phyloP scores from a whole-genome alignment of 208 protist species.

The Perkinsela sp. region DNA sequence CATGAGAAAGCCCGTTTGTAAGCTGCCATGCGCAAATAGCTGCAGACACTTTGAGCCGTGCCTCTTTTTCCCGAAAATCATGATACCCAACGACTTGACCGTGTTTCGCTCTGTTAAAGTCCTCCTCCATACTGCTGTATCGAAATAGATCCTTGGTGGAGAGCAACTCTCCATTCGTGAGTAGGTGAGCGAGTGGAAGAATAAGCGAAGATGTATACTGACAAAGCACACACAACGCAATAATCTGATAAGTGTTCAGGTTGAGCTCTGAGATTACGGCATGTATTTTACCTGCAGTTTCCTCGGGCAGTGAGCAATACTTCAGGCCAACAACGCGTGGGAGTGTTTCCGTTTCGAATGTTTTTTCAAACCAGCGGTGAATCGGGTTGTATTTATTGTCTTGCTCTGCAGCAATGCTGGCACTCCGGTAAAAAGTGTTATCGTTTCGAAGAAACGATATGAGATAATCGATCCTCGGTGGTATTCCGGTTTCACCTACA shows the following conservation, averaged over 20 bases:
- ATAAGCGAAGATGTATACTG: conserved; percentile 67
- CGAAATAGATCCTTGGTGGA: conserved; percentile 28
- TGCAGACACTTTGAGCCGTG: conserved; percentile 48
- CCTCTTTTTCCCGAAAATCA: conserved; percentile 59
- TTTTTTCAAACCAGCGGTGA: conserved; percentile 25
- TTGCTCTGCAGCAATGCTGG: conserved; percentile 30
- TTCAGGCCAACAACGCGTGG: conserved; percentile 52
- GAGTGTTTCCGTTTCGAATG: conserved; percentile 25
- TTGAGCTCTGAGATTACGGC: conserved; percentile 28
- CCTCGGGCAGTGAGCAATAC: conserved; percentile 23
- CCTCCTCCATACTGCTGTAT: conserved; percentile 54
- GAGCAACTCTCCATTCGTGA: conserved; percentile 26
- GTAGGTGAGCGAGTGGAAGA: conserved; percentile 22
- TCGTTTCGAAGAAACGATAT: conserved; percentile 66
- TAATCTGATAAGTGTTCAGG: conserved; percentile 65
- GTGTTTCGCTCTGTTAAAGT: conserved; percentile 27
- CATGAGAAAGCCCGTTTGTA: conserved; percentile 29
- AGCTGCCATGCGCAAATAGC: conserved; percentile 35
- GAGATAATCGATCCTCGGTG: conserved; percentile 55
- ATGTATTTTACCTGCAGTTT: conserved; percentile 17
- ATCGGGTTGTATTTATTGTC: conserved; percentile 34
- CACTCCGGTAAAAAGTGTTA: conserved; percentile 56
- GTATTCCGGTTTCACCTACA: conserved; percentile 47
- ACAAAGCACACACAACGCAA: conserved; percentile 49
- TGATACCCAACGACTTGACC: conserved; percentile 59